Evolutionary conservation across 805 yeast species (phyloP).

Genomic region (Kuraishia piskuri): DNA sequence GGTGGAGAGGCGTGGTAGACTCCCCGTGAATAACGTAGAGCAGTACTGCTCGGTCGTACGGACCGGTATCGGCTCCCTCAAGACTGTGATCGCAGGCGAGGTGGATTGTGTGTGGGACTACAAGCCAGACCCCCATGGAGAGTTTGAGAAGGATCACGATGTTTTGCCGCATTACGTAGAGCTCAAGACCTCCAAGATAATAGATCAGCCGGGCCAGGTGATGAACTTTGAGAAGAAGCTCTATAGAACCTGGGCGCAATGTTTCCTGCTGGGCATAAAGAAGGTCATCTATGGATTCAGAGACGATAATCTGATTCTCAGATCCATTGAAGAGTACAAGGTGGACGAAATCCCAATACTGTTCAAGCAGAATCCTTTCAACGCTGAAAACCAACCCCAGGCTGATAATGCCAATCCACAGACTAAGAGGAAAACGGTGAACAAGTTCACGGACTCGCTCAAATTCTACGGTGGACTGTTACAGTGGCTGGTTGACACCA

Average conservation of each 20-base stretch:
- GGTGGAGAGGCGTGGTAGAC: constrained; percentile 58
- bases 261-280: constrained; percentile 82
- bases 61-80: constrained; percentile 73
- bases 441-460: constrained; percentile 70
- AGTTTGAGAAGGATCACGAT: constrained; percentile 22
- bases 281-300: constrained; percentile 79
- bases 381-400: constrained; percentile 12
- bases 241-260: constrained; percentile 85
- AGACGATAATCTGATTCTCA: constrained; percentile 58
- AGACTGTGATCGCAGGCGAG: constrained; percentile 75
- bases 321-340: constrained; percentile 62
- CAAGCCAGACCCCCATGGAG: constrained; percentile 36
- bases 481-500: constrained; percentile 59
- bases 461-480: constrained; percentile 82
- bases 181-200: constrained; percentile 59
- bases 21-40: constrained; percentile 58
- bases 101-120: constrained; percentile 87
- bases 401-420: constrained; percentile 23
- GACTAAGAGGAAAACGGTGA: constrained; percentile 22
- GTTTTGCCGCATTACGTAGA: constrained; percentile 74
- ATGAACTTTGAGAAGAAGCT: constrained; percentile 67
- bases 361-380: constrained; percentile 41
- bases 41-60: constrained; percentile 77
- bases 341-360: constrained; percentile 74
- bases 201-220: constrained; percentile 49